Conservation (phyloP, 2,329 filamentous ascomycete species). For the Fusarium oxysporum region DNA sequence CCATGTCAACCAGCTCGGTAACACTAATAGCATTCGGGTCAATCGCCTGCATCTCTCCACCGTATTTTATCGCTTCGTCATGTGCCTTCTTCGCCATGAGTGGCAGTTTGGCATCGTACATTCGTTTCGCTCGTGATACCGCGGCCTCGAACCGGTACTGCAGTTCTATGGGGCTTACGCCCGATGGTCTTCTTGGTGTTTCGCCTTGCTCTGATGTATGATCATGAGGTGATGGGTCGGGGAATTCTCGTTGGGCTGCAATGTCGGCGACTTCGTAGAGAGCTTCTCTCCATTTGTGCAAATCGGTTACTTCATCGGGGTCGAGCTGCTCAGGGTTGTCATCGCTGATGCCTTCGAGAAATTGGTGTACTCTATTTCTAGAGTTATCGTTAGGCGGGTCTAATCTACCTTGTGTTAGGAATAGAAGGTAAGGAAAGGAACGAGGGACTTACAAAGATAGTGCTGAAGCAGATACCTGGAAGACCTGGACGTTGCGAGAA, state of each 20-base stretch:
- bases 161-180: neutral
- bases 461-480: slow-evolving; percentile 8
- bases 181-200: neutral
- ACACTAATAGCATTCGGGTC: neutral
- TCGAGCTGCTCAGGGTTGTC: neutral
- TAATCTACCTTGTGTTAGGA: neutral
- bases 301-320: neutral
- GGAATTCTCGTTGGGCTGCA: neutral
- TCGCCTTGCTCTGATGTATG: neutral
- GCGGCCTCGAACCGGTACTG: slow-evolving; percentile 7
- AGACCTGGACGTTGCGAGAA: slow-evolving; percentile 14
- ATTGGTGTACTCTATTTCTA: neutral
- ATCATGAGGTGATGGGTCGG: neutral
- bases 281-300: slow-evolving; percentile 3
- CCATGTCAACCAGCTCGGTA: neutral
- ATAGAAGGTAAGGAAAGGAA: accelerated
- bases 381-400: neutral
- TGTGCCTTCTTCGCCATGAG: slow-evolving; percentile 17
- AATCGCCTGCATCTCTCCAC: neutral
- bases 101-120: neutral
- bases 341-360: slow-evolving; percentile 7
- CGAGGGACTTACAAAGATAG: neutral
- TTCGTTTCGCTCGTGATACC: neutral
- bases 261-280: slow-evolving; percentile 6
- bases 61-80: slow-evolving; percentile 9